Conservation (phyloP, 192 early-diverging fungal genomes). For the Backusella parvicylindrica region DNA sequence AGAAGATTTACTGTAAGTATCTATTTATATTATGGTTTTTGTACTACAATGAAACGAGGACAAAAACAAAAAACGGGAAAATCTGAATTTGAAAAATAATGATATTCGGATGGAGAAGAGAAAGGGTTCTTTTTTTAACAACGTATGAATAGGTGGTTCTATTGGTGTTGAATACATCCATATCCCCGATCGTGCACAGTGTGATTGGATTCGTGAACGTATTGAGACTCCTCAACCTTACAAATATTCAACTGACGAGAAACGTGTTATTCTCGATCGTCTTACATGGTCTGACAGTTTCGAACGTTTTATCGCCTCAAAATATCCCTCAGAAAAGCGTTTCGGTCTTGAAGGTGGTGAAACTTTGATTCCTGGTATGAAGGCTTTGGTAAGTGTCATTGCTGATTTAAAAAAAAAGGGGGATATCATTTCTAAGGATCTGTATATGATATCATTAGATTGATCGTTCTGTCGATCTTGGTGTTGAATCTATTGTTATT, state of each 20-base stretch:
- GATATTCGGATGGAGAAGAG: not conserved
- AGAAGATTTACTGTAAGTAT: slow-evolving; percentile 82
- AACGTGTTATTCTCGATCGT: slow-evolving; percentile 90
- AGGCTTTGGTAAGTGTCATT: slow-evolving; percentile 71
- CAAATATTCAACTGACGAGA: slow-evolving; percentile 86
- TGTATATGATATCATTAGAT: slow-evolving; percentile 49
- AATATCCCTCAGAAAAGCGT: slow-evolving; percentile 96
- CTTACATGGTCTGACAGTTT: slow-evolving; percentile 97
- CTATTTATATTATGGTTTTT: not conserved
- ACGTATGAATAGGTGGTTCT: slow-evolving; percentile 56
- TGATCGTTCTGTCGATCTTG: slow-evolving; percentile 92
- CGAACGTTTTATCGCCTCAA: slow-evolving; percentile 93
- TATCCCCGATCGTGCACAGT: slow-evolving; percentile 92
- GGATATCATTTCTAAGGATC: not conserved
- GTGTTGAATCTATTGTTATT: slow-evolving; percentile 94
- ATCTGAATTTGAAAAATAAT: not conserved
- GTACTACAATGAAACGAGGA: not conserved
- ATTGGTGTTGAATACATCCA: slow-evolving; percentile 98
- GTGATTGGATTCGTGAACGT: slow-evolving; percentile 94
- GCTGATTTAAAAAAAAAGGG: not conserved
- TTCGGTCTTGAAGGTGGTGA: slow-evolving; percentile 99
- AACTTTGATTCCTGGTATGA: slow-evolving; percentile 96
- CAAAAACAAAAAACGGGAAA: not conserved
- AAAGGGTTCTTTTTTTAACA: not conserved
- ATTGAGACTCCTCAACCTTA: slow-evolving; percentile 91